Percentiles rank a stretch among this genome's conserved stretches.
phyloP scores from a whole-genome alignment of 1,284 basidiomycete genomes.

The Tylopilus sp. region DNA sequence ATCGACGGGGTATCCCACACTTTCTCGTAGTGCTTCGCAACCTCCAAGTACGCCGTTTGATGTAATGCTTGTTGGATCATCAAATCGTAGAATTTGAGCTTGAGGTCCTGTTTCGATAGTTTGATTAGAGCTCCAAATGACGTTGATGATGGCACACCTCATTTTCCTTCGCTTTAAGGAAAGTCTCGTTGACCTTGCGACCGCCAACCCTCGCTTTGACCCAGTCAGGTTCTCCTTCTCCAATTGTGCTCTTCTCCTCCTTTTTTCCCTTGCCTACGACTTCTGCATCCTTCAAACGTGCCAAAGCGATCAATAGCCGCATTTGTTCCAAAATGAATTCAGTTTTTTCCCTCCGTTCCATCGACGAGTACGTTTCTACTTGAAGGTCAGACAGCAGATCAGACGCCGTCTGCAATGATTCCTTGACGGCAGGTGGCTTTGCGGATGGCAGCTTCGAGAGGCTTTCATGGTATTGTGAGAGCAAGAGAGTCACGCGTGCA shows the following conservation, averaged over 20 bases:
- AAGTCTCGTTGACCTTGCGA: constrained; percentile 92
- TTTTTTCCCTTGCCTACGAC: constrained; percentile 49
- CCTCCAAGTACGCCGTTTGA: constrained; percentile 85
- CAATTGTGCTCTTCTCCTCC: constrained; percentile 56
- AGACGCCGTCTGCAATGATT: constrained; percentile 77
- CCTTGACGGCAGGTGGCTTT: constrained; percentile 47
- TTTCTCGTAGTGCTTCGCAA: constrained; percentile 93
- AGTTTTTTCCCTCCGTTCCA: constrained; percentile 97
- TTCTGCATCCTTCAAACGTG: constrained; percentile 63
- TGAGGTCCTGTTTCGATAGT: constrained; percentile 71
- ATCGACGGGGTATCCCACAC: constrained; percentile 95
- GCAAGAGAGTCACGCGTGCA: constrained; percentile 85
- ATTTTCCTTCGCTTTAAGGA: constrained; percentile 85
- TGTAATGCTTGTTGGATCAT: constrained; percentile 94
- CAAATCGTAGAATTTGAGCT: constrained; percentile 92
- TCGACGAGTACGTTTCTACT: constrained; percentile 98
- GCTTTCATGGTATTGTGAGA: constrained; percentile 81
- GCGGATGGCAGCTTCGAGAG: constrained; percentile 45
- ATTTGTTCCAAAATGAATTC: constrained; percentile 99
- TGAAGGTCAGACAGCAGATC: constrained; percentile 93
- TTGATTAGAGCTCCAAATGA: constrained; percentile 1
- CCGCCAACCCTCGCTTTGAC: constrained; percentile 87
- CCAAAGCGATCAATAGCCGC: constrained; percentile 77
- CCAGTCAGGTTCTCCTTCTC: constrained; percentile 83
- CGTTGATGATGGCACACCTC: constrained; percentile 54